phyloP scores from a whole-genome alignment of 768 basidiomycete genomes.

The Boletellus sp. region DNA sequence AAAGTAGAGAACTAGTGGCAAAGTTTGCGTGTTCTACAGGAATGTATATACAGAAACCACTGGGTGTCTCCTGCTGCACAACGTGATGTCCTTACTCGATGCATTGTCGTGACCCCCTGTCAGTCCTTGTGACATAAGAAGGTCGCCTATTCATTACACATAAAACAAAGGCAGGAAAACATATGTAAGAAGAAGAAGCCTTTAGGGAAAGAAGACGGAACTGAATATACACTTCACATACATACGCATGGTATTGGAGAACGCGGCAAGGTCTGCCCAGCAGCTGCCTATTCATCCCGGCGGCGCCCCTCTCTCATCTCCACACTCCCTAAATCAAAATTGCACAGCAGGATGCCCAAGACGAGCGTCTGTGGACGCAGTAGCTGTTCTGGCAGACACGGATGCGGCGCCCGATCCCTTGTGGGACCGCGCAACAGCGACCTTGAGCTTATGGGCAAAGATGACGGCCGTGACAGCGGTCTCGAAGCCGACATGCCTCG shows the following conservation, averaged over 20 bases:
- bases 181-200: not conserved
- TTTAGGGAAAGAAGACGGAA: not conserved
- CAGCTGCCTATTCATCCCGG: not conserved
- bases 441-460: slow-evolving; percentile 23
- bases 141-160: no score
- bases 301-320: no score
- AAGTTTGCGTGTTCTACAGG: not conserved
- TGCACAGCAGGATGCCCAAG: not conserved
- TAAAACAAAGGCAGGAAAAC: no score
- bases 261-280: not conserved
- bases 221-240: not conserved
- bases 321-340: no score
- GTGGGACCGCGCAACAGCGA: slow-evolving; percentile 12
- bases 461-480: slow-evolving; percentile 21
- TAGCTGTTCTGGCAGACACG: not conserved
- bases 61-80: not conserved
- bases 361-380: no score
- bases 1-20: no score
- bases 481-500: slow-evolving; percentile 12
- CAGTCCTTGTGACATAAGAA: no score
- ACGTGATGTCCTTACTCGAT: not conserved
- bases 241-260: no score
- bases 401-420: not conserved
- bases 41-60: not conserved
- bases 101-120: not conserved